Conservation (phyloP, 257 asterid species). For the Datura wrightii region DNA sequence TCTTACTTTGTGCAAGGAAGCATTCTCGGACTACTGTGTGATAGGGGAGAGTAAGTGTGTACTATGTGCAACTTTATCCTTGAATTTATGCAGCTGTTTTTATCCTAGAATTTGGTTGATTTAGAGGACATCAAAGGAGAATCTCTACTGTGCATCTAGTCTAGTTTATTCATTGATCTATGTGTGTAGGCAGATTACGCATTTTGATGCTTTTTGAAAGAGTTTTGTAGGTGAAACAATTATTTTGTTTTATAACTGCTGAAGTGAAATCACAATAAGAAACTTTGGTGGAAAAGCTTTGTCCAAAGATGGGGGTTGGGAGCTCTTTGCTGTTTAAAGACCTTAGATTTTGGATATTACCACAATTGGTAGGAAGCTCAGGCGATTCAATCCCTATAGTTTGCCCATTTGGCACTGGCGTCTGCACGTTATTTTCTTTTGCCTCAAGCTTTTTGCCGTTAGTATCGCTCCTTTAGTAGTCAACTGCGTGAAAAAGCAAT, state of each 20-base stretch:
- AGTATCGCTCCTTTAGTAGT: background rate
- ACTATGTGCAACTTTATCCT: background rate
- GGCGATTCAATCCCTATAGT: background rate
- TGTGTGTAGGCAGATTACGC: background rate
- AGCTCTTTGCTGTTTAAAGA: background rate
- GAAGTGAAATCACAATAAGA: background rate
- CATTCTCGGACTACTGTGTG: background rate
- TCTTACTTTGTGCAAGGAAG: constrained; percentile 7
- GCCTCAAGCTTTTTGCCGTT: background rate
- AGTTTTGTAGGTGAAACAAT: background rate
- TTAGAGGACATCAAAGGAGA: background rate
- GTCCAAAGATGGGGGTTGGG: background rate
- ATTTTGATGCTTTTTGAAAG: constrained; percentile 13
- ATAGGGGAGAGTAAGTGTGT: background rate
- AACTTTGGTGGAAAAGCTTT: background rate
- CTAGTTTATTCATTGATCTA: background rate
- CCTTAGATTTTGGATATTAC: background rate
- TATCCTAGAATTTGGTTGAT: background rate
- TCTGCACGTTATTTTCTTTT: background rate
- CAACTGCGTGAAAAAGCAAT: background rate
- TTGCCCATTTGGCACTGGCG: background rate
- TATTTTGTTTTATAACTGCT: background rate
- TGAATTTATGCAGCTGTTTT: background rate
- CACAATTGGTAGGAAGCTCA: background rate
- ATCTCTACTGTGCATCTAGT: background rate